Percentiles rank a stretch among this genome's conserved stretches.
Conservation (phyloP, 2,329 filamentous ascomycete species). For the Fusarium humuli region DNA sequence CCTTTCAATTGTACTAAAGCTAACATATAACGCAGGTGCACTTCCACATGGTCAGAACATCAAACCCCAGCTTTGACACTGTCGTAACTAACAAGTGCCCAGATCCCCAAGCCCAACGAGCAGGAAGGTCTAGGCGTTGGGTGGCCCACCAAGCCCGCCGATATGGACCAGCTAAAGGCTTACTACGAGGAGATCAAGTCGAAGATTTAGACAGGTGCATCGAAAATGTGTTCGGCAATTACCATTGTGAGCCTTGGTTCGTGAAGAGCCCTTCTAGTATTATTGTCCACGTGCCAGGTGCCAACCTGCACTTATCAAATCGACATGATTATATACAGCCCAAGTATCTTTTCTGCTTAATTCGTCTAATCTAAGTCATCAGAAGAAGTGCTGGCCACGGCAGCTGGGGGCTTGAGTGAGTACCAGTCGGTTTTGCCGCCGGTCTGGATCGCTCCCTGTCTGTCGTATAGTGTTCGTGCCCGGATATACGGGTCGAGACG, state of each 20-base stretch:
- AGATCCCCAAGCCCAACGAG: conserved; percentile 95
- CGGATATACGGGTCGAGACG: conserved; percentile 86
- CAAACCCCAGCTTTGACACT: background rate
- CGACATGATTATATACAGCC: conserved; percentile 21
- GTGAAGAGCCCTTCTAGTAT: conserved; percentile 31
- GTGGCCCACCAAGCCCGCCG: conserved; percentile 81
- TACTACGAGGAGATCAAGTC: conserved; percentile 86
- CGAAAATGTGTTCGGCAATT: background rate
- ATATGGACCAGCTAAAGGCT: conserved; percentile 86
- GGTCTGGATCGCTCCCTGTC: conserved; percentile 75
- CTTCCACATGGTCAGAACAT: conserved; percentile 81
- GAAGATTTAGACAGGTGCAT: conserved; percentile 74
- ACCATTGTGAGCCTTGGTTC: conserved; percentile 10
- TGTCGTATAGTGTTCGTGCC: conserved; percentile 86
- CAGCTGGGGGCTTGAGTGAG: conserved; percentile 46
- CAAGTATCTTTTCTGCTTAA: conserved; percentile 15
- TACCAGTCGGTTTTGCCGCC: conserved; percentile 81
- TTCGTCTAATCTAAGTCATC: conserved; percentile 60
- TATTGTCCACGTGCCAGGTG: conserved; percentile 26
- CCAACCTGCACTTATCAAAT: conserved; percentile 2
- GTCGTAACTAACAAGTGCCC: conserved; percentile 15
- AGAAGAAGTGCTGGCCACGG: conserved; percentile 51
- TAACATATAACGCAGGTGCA: conserved; percentile 71
- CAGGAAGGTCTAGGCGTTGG: conserved; percentile 80
- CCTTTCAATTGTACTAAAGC: background rate